These are phyloP conservation scores for Bryopsis sp. DNA, from an alignment of 139 green algal genomes.

Conservation along the genomic window DNA sequence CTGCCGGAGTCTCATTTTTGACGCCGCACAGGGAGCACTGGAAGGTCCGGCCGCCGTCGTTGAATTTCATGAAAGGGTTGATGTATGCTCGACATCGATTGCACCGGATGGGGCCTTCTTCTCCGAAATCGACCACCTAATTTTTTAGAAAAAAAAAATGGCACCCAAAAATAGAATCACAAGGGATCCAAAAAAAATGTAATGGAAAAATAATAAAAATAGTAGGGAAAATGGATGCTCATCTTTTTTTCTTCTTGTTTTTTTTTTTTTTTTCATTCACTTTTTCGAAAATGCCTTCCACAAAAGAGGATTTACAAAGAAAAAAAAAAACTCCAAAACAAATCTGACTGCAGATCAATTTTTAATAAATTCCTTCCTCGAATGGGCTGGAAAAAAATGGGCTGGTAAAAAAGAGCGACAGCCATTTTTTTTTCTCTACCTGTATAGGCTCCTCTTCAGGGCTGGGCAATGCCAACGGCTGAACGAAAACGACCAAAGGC, in stretches of 20 bases:
- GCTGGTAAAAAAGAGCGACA: neutral
- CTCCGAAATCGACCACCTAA: slow-evolving; percentile 59
- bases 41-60: slow-evolving; percentile 49
- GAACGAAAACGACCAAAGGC: slow-evolving; percentile 72
- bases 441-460: slow-evolving; percentile 60
- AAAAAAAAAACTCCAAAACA: too few relatives aligned
- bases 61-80: slow-evolving; percentile 74
- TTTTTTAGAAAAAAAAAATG: neutral
- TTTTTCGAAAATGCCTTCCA: neutral
- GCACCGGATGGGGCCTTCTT: slow-evolving; percentile 68
- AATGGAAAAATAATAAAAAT: too few relatives aligned
- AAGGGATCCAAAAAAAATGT: too few relatives aligned
- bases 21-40: slow-evolving; percentile 71
- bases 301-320: neutral
- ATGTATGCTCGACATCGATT: slow-evolving; percentile 81
- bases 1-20: slow-evolving; percentile 45
- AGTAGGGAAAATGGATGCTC: neutral
- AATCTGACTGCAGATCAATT: too few relatives aligned
- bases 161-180: too few relatives aligned
- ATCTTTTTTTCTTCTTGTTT: neutral
- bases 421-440: slow-evolving; percentile 27
- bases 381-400: neutral
- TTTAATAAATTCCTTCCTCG: too few relatives aligned
- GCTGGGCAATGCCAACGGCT: slow-evolving; percentile 68
- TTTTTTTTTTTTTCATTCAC: neutral